Conservation (phyloP, 257 asterid species). For the Penstemon newberryi region DNA sequence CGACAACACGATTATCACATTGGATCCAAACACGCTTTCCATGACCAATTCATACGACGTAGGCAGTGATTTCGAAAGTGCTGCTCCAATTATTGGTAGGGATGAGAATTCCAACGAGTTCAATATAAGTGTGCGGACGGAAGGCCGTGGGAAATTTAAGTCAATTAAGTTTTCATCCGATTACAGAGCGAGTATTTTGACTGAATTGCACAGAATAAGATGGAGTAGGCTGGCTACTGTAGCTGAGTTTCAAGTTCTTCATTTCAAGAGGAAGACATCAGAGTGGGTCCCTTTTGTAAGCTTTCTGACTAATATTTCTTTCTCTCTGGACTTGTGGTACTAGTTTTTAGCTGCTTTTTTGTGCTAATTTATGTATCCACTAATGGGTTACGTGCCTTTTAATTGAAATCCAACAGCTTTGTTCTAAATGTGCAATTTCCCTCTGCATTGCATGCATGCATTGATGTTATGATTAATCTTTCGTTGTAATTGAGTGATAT, state of each 20-base stretch:
- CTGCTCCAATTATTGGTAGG: constrained; percentile 80
- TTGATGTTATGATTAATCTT: too few relatives aligned
- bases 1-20: constrained; percentile 53
- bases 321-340: constrained; percentile 1
- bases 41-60: constrained; percentile 91
- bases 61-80: constrained; percentile 80
- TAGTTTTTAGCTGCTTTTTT: too few relatives aligned
- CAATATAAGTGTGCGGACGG: constrained; percentile 78
- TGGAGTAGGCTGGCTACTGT: constrained; percentile 69
- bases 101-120: constrained; percentile 82
- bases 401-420: constrained; percentile 5
- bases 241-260: constrained; percentile 83
- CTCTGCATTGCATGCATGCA: background rate
- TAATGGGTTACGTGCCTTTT: too few relatives aligned
- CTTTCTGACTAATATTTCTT: constrained; percentile 2
- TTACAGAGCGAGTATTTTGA: constrained; percentile 81
- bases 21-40: constrained; percentile 75
- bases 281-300: constrained; percentile 92
- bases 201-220: constrained; percentile 84
- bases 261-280: constrained; percentile 71
- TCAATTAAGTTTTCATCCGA: constrained; percentile 74
- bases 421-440: background rate
- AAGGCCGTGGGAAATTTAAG: constrained; percentile 92
- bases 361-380: too few relatives aligned
- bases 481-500: too few relatives aligned